Evolutionary conservation across 164 flowering plant species (phyloP), one percentile per base, ranked within the genome.

Genomic region (Vitis vinifera): DNA sequence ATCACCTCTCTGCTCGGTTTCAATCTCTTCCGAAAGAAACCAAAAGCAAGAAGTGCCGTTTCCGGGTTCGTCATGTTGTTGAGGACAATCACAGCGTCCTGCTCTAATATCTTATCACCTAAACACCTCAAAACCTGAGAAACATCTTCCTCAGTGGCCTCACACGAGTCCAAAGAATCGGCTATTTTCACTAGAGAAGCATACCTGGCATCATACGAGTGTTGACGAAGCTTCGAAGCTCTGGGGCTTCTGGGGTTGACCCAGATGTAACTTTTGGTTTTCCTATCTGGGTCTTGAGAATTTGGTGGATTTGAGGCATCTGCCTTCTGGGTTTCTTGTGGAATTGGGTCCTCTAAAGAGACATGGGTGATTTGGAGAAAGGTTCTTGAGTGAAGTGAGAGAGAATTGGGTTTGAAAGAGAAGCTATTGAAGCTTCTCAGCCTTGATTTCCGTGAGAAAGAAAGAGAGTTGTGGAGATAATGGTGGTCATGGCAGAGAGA

Each of bases 241-340:
- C 84, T 75, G 68, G 93, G 87, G 76, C 91, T 95, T 30, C 49
- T 86, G 69, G 99, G 98, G 63, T 95, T 95, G 73, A 95, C 90
- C 98, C 98, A 92, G 70, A 87, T 37, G 76, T 82, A 70, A 53
- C 71, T 76, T 74, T 84, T 89, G 17, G 69, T 15, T 62, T 79
- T 80, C 13, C 52, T 70, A 63, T 79, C 76, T 60, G 85, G 80
- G 82, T 27, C 2, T 44, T 61, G 73, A 27, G 73, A 51, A 67
- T 73, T 67, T 37, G 57, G 48, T 1, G 68, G 47, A 27, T 76
- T 27, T 48, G 80, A 3, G 53, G 66, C n/a, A 17, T 48, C 67
- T 62, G 70, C 65, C 70, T 37, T 66, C 52, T 59, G 71, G 58
- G 85, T 58, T 50, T 75, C 78, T 68, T 37, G 74, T 19, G 77